Evolutionary conservation across 2,329 filamentous ascomycete genomes (phyloP).

Genomic region (Trichoderma gracile): DNA sequence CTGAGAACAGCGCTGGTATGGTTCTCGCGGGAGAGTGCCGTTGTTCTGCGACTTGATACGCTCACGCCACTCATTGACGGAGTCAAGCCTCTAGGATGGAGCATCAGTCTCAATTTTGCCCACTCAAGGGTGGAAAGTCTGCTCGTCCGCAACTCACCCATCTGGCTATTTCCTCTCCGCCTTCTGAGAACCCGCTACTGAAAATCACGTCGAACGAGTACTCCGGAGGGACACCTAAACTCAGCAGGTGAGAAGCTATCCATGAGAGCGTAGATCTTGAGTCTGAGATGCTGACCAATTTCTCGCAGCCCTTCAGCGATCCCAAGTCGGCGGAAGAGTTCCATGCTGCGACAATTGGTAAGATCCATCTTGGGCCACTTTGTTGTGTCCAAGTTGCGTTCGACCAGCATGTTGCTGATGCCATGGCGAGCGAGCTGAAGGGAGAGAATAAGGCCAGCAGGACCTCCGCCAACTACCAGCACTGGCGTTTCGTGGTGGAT

Average conservation of each 20-base stretch:
- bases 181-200: not conserved
- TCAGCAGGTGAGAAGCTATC: not conserved
- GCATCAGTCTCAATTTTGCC: not conserved
- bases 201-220: conserved; percentile 4
- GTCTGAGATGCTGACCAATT: not conserved
- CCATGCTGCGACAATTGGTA: conserved; percentile 17
- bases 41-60: conserved; percentile 9
- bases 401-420: conserved; percentile 6
- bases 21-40: conserved; percentile 1
- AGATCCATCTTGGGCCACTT: conserved; percentile 23
- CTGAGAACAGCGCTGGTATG: conserved; percentile 20
- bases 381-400: conserved; percentile 18
- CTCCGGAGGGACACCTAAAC: not conserved
- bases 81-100: not conserved
- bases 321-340: conserved; percentile 5
- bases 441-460: conserved; percentile 4
- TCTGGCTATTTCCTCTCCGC: conserved; percentile 4
- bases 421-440: conserved; percentile 8
- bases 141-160: not conserved
- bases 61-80: not conserved
- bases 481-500: conserved; percentile 4
- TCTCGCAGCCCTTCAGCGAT: conserved; percentile 5
- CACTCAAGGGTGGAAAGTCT: too few species aligned
- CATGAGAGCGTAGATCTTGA: too few species aligned
- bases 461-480: conserved; percentile 5